Percentiles rank a stretch among this genome's conserved stretches.
Conservation (phyloP, 345 rosid species). For the Moringa oleifera region DNA sequence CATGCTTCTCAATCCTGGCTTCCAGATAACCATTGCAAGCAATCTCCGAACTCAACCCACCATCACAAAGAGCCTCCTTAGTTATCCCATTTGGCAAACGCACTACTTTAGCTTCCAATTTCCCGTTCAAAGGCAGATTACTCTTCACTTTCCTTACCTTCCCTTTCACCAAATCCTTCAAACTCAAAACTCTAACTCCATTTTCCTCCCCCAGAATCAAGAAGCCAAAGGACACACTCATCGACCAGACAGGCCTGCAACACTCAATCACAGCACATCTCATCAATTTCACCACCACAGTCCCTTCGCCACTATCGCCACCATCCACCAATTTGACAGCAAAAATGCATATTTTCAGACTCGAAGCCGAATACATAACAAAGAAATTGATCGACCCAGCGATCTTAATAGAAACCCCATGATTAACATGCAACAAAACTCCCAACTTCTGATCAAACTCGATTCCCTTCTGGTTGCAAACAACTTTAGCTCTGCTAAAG, state of each 20-base stretch:
- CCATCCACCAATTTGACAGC: conserved; percentile 37
- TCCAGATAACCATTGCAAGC: conserved; percentile 34
- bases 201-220: conserved; percentile 69
- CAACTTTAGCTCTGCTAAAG: conserved; percentile 44
- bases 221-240: conserved; percentile 49
- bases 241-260: conserved; percentile 52
- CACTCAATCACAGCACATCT: conserved; percentile 72
- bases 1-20: conserved; percentile 38
- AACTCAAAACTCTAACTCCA: conserved; percentile 59
- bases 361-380: conserved; percentile 50
- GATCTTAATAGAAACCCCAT: conserved; percentile 56
- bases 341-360: conserved; percentile 53
- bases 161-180: conserved; percentile 53
- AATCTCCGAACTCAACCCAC: conserved; percentile 19
- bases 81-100: conserved; percentile 40
- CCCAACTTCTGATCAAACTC: conserved; percentile 48
- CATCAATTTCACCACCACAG: conserved; percentile 49
- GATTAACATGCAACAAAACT: conserved; percentile 46
- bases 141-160: conserved; percentile 36
- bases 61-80: conserved; percentile 15
- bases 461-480: conserved; percentile 60
- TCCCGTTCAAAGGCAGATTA: conserved; percentile 20
- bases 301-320: conserved; percentile 26
- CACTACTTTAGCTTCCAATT: conserved; percentile 20
- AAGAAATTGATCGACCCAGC: conserved; percentile 72